Base-by-base conservation (phyloP, 2,329 filamentous ascomycete genomes). In the Beauveria bassiana region DNA sequence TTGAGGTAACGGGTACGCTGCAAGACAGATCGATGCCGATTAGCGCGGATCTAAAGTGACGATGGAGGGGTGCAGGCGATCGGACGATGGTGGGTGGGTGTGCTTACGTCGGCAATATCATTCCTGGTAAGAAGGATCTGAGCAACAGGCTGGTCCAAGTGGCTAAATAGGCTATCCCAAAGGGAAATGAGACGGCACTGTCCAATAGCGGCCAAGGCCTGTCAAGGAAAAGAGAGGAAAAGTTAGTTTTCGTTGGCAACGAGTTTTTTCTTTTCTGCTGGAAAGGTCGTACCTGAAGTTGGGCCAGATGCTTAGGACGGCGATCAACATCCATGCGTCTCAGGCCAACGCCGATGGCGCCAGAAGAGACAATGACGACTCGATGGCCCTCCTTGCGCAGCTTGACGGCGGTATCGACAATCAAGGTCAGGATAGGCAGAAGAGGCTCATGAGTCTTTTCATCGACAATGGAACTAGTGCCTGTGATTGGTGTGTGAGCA, bases 401-500 rank as follows among this genome's bases (percentile, higher is more conserved):
- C 70, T 87, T 90, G 59, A 93, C 89, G 16, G 91, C 92, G 22
- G 95, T 98, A 77, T 98, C 92, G 66, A 98, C 95, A 66, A 99
- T 97, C 63, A 93, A 80, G 64, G 90, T 93, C 61, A 99, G 80
- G 67, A 92, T 96, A 5, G 93, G 95, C 45, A 99, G 83, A 42
- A 97, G 84, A 3, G 95, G 95, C 71, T 97, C 91, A 76, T 96
- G 95, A 24, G 91, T 96, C 72, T 87, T 89, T 74, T 99, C 95
- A 76, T 98, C 91, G 66, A 99, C 93, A 68, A 99, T 98, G n/a
- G 95, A 98, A 75, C 92, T 97, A 52, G 95, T 98, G 69, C 95
- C 95, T 99, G 68, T 64, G 63, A 61, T 58, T 26, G 46, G 7
- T 12, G 38, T 52, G 49, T 58, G 14, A 55, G 42, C 16, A 56